Percentiles rank a stretch among this genome's conserved stretches.
phyloP scores from a whole-genome alignment of 1,139 yeast genomes.

The Sporopachydermia cereana region DNA sequence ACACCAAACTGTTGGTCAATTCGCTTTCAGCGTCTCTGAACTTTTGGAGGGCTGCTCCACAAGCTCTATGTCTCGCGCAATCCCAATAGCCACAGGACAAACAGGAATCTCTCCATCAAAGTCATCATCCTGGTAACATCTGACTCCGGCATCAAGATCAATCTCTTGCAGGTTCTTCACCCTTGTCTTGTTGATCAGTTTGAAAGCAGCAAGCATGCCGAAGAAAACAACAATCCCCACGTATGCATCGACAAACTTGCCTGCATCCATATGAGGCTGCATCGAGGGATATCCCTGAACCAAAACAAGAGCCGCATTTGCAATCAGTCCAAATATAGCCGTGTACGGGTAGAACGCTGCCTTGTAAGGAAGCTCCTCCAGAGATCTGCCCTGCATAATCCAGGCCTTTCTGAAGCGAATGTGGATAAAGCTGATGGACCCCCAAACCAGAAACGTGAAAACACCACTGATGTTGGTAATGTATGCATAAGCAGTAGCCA shows the following conservation, averaged over 20 bases:
- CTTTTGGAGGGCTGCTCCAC: too few relatives aligned
- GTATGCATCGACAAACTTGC: slow-evolving; percentile 53
- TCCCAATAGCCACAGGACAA: too few relatives aligned
- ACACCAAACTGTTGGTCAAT: too few relatives aligned
- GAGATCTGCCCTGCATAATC: slow-evolving; percentile 33
- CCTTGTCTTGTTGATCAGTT: slow-evolving; percentile 30
- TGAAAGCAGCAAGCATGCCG: slow-evolving; percentile 31
- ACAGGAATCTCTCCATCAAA: too few relatives aligned
- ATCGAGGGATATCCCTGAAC: slow-evolving; percentile 58
- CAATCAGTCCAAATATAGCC: slow-evolving; percentile 37
- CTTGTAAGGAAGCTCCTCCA: slow-evolving; percentile 40
- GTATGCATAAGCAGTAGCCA: slow-evolving; percentile 40
- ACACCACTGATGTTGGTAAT: slow-evolving; percentile 46
- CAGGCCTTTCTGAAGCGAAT: slow-evolving; percentile 41
- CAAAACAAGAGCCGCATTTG: slow-evolving; percentile 43
- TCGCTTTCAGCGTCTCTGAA: too few relatives aligned
- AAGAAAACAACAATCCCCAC: slow-evolving; percentile 48
- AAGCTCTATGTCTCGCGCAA: too few relatives aligned
- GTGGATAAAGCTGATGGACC: slow-evolving; percentile 31
- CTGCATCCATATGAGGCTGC: slow-evolving; percentile 27
- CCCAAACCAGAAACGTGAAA: slow-evolving; percentile 46
- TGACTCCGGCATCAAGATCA: slow-evolving; percentile 30
- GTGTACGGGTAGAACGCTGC: slow-evolving; percentile 43
- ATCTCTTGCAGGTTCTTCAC: slow-evolving; percentile 32
- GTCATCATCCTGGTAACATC: background rate